Evolutionary conservation across 148 eudicot genomes (phyloP).

Genomic region (Dianthus caryophyllus): DNA sequence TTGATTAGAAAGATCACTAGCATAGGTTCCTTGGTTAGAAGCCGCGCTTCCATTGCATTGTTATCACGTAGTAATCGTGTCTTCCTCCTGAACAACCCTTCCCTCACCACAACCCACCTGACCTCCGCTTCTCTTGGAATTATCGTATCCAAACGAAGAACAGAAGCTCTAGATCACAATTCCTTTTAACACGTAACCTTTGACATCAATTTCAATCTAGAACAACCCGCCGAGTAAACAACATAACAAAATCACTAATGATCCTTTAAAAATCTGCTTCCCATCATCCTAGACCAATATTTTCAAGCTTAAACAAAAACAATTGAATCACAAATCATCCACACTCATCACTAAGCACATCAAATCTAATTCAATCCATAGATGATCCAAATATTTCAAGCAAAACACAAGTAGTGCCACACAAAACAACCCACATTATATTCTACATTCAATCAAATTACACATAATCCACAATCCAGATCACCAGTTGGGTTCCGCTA

Average conservation of each 20-base stretch:
- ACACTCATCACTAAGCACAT: not conserved
- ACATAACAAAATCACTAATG: not conserved
- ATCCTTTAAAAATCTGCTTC: not conserved
- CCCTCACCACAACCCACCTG: too few relatives aligned
- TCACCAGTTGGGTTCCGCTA: not conserved
- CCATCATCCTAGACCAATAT: not conserved
- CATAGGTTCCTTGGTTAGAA: not conserved
- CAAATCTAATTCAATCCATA: slow-evolving; percentile 12
- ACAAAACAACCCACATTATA: not conserved
- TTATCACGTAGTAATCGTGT: too few relatives aligned
- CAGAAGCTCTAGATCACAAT: not conserved
- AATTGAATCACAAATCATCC: not conserved
- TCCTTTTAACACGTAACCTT: not conserved
- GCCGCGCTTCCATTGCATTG: not conserved
- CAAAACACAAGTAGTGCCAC: slow-evolving; percentile 1
- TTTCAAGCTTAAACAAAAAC: not conserved
- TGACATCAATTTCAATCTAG: not conserved
- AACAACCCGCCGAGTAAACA: slow-evolving; percentile 1
- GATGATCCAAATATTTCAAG: not conserved
- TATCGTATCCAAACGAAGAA: too few relatives aligned
- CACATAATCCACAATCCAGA: slow-evolving; percentile 21
- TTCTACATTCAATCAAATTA: not conserved
- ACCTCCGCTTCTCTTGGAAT: too few relatives aligned
- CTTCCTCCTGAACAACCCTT: too few relatives aligned
- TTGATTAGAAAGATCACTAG: not conserved